Percentiles rank a stretch among this genome's conserved stretches.
Evolutionary conservation across 305 asterid species (phyloP).

Genomic region (Ilex paraguariensis): DNA sequence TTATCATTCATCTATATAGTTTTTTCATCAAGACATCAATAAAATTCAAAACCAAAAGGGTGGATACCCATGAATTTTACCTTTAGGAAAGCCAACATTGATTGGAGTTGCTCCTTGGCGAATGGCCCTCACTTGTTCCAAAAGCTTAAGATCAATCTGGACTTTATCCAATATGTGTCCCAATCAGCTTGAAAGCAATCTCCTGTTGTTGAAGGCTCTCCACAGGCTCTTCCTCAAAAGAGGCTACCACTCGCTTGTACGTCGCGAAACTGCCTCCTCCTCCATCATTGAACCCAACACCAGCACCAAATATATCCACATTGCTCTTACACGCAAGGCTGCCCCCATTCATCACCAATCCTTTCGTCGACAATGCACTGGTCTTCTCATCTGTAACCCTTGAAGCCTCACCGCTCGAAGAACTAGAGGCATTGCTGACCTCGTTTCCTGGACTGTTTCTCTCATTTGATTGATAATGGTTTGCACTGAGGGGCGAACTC

Average conservation of each 20-base stretch:
- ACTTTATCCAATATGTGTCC: conserved; percentile 54
- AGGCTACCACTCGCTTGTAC: conserved; percentile 38
- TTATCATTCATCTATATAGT: neutral
- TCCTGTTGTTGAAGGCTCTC: conserved; percentile 85
- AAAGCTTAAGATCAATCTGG: conserved; percentile 51
- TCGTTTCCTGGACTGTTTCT: conserved; percentile 28
- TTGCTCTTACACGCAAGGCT: too few species aligned
- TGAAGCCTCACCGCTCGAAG: conserved; percentile 30
- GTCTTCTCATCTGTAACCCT: conserved; percentile 17
- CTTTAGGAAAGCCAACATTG: conserved; percentile 75
- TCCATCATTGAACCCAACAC: conserved; percentile 15
- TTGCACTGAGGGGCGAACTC: conserved; percentile 55
- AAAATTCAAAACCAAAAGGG: too few species aligned
- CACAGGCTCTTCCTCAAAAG: conserved; percentile 68
- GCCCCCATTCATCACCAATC: too few species aligned
- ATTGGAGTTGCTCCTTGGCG: conserved; percentile 67
- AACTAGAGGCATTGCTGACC: conserved; percentile 32
- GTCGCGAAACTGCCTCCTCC: neutral
- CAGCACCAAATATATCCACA: conserved; percentile 13
- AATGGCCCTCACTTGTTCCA: conserved; percentile 79
- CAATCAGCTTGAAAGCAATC: conserved; percentile 67
- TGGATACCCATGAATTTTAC: conserved; percentile 25
- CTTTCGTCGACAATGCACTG: too few species aligned
- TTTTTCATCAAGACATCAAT: too few species aligned
- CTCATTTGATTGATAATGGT: conserved; percentile 32